Conservation (phyloP, 169 alveolate genomes). For the Plasmodium gaboni region DNA sequence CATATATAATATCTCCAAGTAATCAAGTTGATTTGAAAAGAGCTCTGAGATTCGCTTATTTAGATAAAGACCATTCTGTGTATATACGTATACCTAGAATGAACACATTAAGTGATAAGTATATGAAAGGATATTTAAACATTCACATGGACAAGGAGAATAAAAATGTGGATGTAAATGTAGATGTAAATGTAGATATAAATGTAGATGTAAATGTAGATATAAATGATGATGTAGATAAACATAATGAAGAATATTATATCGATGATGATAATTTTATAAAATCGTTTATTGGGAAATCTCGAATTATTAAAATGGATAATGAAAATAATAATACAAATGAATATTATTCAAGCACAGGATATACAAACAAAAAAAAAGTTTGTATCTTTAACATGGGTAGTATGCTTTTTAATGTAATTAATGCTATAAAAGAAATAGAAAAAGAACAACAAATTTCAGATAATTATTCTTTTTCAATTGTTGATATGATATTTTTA, state of each 20-base stretch:
- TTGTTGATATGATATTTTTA: conserved; percentile 66
- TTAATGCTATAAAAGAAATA: conserved; percentile 52
- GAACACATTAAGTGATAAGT: conserved; percentile 27
- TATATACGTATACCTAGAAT: conserved; percentile 46
- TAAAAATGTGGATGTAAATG: too few species aligned
- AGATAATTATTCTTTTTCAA: conserved; percentile 26
- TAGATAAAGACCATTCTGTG: conserved; percentile 18
- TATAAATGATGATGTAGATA: too few species aligned
- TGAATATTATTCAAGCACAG: neutral
- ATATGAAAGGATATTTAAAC: conserved; percentile 19
- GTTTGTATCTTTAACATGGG: conserved; percentile 62
- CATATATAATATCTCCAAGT: conserved; percentile 87
- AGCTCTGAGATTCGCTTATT: conserved; percentile 12
- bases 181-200: too few species aligned
- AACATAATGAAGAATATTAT: neutral
- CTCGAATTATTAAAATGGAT: conserved; percentile 49
- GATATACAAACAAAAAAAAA: neutral
- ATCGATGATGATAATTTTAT: neutral
- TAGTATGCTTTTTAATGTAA: conserved; percentile 57
- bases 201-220: too few species aligned
- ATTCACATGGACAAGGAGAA: conserved; percentile 11
- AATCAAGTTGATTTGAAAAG: conserved; percentile 81
- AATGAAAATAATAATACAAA: neutral
- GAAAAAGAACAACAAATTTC: conserved; percentile 17
- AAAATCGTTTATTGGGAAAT: conserved; percentile 18